These are phyloP conservation scores for Cicer pinnatifidum DNA, from an alignment of 306 rosid species.

Conservation along the genomic window DNA sequence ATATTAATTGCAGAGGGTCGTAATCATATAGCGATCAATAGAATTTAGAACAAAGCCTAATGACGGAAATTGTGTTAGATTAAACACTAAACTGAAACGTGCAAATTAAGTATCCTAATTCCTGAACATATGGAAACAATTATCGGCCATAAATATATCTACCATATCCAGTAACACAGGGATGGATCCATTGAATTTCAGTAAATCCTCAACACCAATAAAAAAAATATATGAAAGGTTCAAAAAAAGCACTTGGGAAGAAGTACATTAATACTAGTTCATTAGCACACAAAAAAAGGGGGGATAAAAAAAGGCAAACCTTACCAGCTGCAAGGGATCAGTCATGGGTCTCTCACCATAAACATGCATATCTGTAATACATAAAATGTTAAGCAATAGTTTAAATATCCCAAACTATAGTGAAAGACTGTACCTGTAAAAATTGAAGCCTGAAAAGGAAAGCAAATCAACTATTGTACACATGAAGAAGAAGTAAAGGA, in stretches of 20 bases:
- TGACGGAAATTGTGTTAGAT: background rate
- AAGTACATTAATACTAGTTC: slow-evolving; percentile 31
- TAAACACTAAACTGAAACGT: slow-evolving; percentile 1
- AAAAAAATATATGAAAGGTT: background rate
- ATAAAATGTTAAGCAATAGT: slow-evolving; percentile 30
- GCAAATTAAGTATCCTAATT: slow-evolving; percentile 28
- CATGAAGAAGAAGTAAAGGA: slow-evolving; percentile 2
- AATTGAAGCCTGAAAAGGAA: background rate
- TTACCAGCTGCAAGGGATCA: slow-evolving; percentile 88
- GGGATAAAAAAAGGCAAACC: slow-evolving; percentile 43
- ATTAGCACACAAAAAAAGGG: slow-evolving; percentile 5
- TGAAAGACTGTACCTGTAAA: background rate
- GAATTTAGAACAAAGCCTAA: slow-evolving; percentile 1
- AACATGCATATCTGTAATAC: slow-evolving; percentile 55
- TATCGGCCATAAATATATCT: background rate
- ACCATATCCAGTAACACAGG: slow-evolving; percentile 10
- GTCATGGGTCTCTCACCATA: slow-evolving; percentile 58
- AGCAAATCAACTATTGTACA: slow-evolving; percentile 7
- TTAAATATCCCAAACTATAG: slow-evolving; percentile 34
- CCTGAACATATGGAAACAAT: slow-evolving; percentile 34
- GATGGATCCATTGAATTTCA: slow-evolving; percentile 6
- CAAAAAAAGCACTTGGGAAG: slow-evolving; percentile 22
- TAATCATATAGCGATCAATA: slow-evolving; percentile 1
- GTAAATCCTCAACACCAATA: background rate
- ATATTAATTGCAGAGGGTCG: slow-evolving; percentile 2